These are phyloP conservation scores for Cladobotryum protrusum DNA, from an alignment of 2,329 filamentous ascomycete species.

Conservation along the genomic window DNA sequence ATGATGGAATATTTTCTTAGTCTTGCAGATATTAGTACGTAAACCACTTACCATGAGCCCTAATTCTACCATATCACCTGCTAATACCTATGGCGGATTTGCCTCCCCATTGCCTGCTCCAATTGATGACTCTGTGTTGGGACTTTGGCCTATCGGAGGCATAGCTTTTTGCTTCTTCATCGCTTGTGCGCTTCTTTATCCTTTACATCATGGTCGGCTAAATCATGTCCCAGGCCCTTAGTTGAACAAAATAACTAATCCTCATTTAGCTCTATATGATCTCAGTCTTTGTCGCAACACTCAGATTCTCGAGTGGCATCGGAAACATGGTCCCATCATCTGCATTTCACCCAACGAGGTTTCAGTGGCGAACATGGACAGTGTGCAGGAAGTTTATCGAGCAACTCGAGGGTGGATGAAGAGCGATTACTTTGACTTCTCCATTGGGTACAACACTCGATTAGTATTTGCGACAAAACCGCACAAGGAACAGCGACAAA, in stretches of 20 bases:
- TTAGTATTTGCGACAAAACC: constrained; percentile 11
- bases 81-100: too few species aligned
- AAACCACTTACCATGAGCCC: too few species aligned
- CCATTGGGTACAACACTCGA: constrained; percentile 6
- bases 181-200: neutral
- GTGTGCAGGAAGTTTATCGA: constrained; percentile 1
- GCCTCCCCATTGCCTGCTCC: too few species aligned
- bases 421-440: constrained; percentile 11
- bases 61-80: too few species aligned
- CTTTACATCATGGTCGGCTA: neutral
- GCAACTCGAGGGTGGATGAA: constrained; percentile 5
- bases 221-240: constrained; percentile 2
- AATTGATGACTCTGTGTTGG: too few species aligned
- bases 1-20: too few species aligned
- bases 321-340: constrained; percentile 7
- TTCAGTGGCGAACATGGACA: constrained; percentile 6
- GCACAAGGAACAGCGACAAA: constrained; percentile 4
- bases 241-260: neutral
- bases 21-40: too few species aligned
- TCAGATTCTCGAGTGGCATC: constrained; percentile 6
- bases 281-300: constrained; percentile 5
- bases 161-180: neutral
- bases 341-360: constrained; percentile 10
- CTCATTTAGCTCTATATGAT: constrained; percentile 2
- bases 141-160: too few species aligned